Percentiles rank a stretch among this genome's conserved stretches.
Conservation (phyloP, 2,329 filamentous ascomycete species). For the Raffaelea arxii region DNA sequence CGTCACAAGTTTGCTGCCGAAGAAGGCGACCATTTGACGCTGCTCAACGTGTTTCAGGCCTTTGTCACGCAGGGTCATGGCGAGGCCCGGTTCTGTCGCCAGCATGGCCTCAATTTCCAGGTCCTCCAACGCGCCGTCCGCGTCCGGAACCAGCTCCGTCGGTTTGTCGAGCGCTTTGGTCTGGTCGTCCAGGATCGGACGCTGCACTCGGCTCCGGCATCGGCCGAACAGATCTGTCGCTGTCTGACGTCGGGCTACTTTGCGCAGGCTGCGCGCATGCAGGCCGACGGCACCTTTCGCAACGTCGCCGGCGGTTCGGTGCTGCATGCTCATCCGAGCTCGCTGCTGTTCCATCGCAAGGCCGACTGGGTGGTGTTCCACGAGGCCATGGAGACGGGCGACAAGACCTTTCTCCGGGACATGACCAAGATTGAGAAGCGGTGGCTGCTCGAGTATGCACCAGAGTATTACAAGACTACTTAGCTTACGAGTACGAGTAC, state of each 20-base stretch:
- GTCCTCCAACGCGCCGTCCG: slow-evolving; percentile 72
- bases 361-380: slow-evolving; percentile 96
- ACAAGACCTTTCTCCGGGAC: slow-evolving; percentile 84
- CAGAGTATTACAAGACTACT: slow-evolving; percentile 59
- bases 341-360: slow-evolving; percentile 91
- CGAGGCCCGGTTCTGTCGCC: slow-evolving; percentile 76
- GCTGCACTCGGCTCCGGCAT: slow-evolving; percentile 9
- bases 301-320: slow-evolving; percentile 72
- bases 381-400: slow-evolving; percentile 80
- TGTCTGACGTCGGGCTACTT: slow-evolving; percentile 90
- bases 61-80: slow-evolving; percentile 79
- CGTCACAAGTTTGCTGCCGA: slow-evolving; percentile 79
- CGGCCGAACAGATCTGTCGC: slow-evolving; percentile 64
- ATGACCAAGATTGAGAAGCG: slow-evolving; percentile 85
- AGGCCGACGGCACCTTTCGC: slow-evolving; percentile 80
- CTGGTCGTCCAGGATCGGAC: slow-evolving; percentile 51
- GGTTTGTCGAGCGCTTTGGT: slow-evolving; percentile 79
- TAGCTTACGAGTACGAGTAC: too few relatives aligned
- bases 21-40: slow-evolving; percentile 86
- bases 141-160: slow-evolving; percentile 75
- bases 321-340: slow-evolving; percentile 83
- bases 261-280: slow-evolving; percentile 87
- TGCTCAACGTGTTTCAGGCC: slow-evolving; percentile 86
- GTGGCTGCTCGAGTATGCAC: slow-evolving; percentile 87
- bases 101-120: slow-evolving; percentile 82